Conservation (phyloP, 1,139 yeast genomes). For the Hansenula lynferdii region DNA sequence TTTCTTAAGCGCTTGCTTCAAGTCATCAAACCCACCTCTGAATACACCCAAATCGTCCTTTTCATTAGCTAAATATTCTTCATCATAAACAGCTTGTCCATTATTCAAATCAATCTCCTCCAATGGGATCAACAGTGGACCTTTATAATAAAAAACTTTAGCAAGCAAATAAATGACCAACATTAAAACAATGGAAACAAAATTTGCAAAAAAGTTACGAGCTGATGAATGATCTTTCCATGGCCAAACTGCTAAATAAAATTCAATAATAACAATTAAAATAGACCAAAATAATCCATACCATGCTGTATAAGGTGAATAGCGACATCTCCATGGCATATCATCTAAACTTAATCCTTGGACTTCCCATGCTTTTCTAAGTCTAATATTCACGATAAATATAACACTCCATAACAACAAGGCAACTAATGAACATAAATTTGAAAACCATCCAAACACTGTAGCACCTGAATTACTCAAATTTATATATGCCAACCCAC, state of each 20-base stretch:
- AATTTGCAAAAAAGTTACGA: conserved; percentile 14
- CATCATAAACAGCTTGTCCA: conserved; percentile 5
- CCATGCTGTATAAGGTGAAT: conserved; percentile 9
- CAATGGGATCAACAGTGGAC: conserved; percentile 9
- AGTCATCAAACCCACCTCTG: conserved; percentile 1
- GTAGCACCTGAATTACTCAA: conserved; percentile 55
- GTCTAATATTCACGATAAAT: conserved; percentile 65
- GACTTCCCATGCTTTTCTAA: conserved; percentile 60
- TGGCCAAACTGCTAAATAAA: conserved; percentile 18
- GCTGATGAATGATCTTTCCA: conserved; percentile 11
- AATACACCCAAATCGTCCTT: conserved; percentile 1
- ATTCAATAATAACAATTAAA: conserved; percentile 10
- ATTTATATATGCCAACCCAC: conserved; percentile 35
- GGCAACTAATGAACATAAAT: conserved; percentile 78
- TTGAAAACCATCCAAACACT: conserved; percentile 73
- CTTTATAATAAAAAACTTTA: conserved; percentile 11
- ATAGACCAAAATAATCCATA: conserved; percentile 13
- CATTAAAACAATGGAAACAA: conserved; percentile 13
- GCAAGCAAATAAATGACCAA: conserved; percentile 9
- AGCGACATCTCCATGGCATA: conserved; percentile 6
- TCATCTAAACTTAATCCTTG: conserved; percentile 35
- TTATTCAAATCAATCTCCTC: conserved; percentile 10
- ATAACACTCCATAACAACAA: conserved; percentile 80
- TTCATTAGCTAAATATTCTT: neutral
- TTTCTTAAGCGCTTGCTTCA: neutral